Percentiles rank a stretch among this genome's conserved stretches.
Evolutionary conservation across 2,329 filamentous ascomycete species (phyloP).

Genomic region (Remersonia thermophila): DNA sequence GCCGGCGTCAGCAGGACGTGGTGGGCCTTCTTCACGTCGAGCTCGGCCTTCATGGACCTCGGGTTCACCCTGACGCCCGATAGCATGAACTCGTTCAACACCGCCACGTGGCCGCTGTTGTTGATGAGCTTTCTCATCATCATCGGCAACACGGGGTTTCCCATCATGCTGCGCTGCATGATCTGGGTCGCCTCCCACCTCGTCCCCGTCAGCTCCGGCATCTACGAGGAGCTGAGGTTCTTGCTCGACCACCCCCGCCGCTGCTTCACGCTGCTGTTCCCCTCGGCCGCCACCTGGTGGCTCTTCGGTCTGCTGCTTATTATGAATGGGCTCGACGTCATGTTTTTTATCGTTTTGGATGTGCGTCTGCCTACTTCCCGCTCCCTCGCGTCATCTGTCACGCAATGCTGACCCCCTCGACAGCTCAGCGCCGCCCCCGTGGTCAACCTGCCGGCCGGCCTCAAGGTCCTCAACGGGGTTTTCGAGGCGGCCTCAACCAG

Average conservation of each 20-base stretch:
- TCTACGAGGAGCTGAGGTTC: slow-evolving; percentile 86
- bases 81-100: slow-evolving; percentile 84
- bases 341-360: slow-evolving; percentile 89
- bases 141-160: slow-evolving; percentile 91
- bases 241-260: slow-evolving; percentile 87
- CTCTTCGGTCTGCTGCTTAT: slow-evolving; percentile 73
- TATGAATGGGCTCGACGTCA: slow-evolving; percentile 72
- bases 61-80: slow-evolving; percentile 86
- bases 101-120: slow-evolving; percentile 61
- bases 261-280: slow-evolving; percentile 92
- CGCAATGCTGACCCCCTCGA: slow-evolving; percentile 16
- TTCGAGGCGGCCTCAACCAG: slow-evolving; percentile 85
- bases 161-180: slow-evolving; percentile 82
- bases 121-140: slow-evolving; percentile 78
- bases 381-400: slow-evolving; percentile 8
- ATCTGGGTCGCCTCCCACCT: slow-evolving; percentile 71
- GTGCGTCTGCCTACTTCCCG: slow-evolving; percentile 35
- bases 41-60: slow-evolving; percentile 87
- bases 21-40: slow-evolving; percentile 88
- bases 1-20: slow-evolving; percentile 57
- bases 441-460: slow-evolving; percentile 53
- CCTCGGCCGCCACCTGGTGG: slow-evolving; percentile 87
- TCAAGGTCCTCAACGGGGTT: slow-evolving; percentile 70
- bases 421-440: slow-evolving; percentile 63
- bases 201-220: slow-evolving; percentile 49